These are phyloP conservation scores for Gaultheria prostrata DNA, from an alignment of 148 eudicot genomes.

Conservation along the genomic window DNA sequence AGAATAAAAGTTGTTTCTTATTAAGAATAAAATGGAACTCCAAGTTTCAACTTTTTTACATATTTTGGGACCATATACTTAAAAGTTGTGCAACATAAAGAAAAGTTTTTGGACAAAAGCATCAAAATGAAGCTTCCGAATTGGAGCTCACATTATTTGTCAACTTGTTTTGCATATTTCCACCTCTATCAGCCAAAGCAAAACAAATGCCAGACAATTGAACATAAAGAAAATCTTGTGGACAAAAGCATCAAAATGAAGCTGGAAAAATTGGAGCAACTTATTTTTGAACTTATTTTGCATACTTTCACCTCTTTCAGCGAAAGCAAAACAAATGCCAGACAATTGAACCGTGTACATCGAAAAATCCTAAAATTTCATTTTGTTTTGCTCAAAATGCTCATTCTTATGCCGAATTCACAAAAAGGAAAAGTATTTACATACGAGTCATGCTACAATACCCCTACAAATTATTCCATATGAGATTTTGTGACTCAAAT, in stretches of 20 bases:
- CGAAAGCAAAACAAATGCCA: background rate
- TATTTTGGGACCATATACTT: too few relatives aligned
- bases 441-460: too few relatives aligned
- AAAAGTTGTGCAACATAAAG: background rate
- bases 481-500: too few relatives aligned
- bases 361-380: too few relatives aligned
- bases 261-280: background rate
- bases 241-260: background rate
- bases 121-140: background rate
- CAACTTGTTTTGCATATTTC: too few relatives aligned
- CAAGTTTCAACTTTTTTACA: too few relatives aligned
- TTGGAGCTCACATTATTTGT: background rate
- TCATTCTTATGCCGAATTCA: too few relatives aligned
- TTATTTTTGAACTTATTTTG: too few relatives aligned
- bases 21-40: too few relatives aligned
- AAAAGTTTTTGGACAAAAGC: background rate
- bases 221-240: background rate
- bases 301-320: background rate
- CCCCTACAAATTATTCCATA: too few relatives aligned
- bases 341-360: background rate
- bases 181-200: background rate
- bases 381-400: too few relatives aligned
- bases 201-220: background rate
- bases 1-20: background rate
- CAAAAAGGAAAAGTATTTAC: too few relatives aligned